A percentile compares a stretch with the other conserved stretches of the same genome.
phyloP scores from a whole-genome alignment of 805 yeast species.

The Priceomyces carsonii region DNA sequence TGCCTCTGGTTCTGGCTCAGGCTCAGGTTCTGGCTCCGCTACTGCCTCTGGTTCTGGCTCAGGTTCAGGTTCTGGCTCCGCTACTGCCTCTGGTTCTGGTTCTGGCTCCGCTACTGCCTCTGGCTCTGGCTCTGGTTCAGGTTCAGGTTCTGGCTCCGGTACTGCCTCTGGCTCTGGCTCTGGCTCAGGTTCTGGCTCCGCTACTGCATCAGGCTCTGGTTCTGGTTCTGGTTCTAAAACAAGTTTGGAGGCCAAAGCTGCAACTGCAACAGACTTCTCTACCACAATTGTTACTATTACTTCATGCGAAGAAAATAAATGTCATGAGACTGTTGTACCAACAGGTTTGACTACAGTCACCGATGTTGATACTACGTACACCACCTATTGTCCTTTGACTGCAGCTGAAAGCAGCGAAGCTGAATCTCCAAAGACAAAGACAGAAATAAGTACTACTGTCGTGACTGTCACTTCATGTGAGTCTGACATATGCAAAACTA shows the following conservation, averaged over 20 bases:
- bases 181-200: constrained; percentile 12
- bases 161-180: constrained; percentile 8
- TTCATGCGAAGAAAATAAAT: constrained; percentile 25
- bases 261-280: constrained; percentile 10
- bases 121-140: constrained; percentile 15
- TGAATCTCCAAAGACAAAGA: constrained; percentile 20
- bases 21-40: constrained; percentile 12
- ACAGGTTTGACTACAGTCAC: constrained; percentile 22
- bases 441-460: no score
- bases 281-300: constrained; percentile 28
- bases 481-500: background rate
- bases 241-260: background rate
- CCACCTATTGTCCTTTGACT: constrained; percentile 22
- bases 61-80: constrained; percentile 17
- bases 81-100: constrained; percentile 19
- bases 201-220: background rate
- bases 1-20: constrained; percentile 11
- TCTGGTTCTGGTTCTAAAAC: constrained; percentile 1
- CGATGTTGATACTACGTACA: constrained; percentile 18
- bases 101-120: constrained; percentile 12
- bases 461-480: constrained; percentile 1
- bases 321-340: constrained; percentile 17
- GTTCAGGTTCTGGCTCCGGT: constrained; percentile 16
- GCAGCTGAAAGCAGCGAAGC: constrained; percentile 19
- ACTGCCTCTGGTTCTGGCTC: constrained; percentile 16